Base-by-base conservation (phyloP, 257 asterid species). In the Cruciata laevipes region DNA sequence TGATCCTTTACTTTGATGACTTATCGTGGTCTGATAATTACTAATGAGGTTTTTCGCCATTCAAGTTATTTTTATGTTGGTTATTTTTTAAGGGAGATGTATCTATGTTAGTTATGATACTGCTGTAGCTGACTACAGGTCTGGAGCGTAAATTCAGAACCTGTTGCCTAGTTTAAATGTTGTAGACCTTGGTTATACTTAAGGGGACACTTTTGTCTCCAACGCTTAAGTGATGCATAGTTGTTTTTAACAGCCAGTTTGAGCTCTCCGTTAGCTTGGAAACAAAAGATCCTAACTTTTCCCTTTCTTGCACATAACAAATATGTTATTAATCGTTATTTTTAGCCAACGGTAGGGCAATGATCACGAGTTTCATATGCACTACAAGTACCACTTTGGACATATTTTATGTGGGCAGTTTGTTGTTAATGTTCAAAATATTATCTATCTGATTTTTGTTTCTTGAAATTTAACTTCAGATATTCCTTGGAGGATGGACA, bases 401-500 rank as follows among this genome's bases (percentile, higher is more conserved):
- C n/a, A n/a, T n/a, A n/a, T 70, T 61, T 38, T 33, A 24, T 37
- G 18, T 69, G 44, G 63, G 17, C 32, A 52, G 31, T 67, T 69
- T 31, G 35, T 69, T 31, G 35, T 69, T 56, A 21, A 23, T 63
- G 17, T 35, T 35, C 30, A 11, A 20, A 66, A 37, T n/a, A n/a
- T n/a, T n/a, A 17, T 65, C 60, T 42, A 3, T 40, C 52, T 73
- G 51, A 61, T 65, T 35, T 1, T 12, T 23, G 27, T 65, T 49
- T 62, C 42, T 38, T 31, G 55, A 69, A 72, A 73, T 67, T 62
- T 31, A 56, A 67, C 73, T 77, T 73, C 81, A 88, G 97, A 76
- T 88, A 72, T 81, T 90, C 76, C 70, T 57, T 74, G 91, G 88
- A 65, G 83, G 81, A 61, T 85, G 87, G 89, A 72, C 74, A 42